phyloP scores from a whole-genome alignment of 108 stramenopile genomes.

The Stephanodiscus triporus region DNA sequence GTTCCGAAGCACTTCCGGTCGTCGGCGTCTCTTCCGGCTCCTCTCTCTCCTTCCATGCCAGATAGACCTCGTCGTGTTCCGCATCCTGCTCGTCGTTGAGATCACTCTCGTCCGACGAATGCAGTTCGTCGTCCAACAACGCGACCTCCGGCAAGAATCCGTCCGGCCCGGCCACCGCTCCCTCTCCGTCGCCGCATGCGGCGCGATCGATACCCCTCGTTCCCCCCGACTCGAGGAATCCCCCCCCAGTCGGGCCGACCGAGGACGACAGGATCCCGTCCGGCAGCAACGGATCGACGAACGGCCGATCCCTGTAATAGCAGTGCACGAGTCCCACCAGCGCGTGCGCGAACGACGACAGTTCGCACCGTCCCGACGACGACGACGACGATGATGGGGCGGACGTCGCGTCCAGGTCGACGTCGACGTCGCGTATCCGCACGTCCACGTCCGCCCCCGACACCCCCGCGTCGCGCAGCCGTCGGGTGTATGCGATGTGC shows the following conservation, averaged over 20 bases:
- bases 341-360: constrained; percentile 33
- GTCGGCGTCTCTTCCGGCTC: constrained; percentile 7
- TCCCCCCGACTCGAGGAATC: too few relatives aligned
- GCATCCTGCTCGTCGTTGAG: constrained; percentile 39
- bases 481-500: constrained; percentile 64
- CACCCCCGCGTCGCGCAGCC: constrained; percentile 68
- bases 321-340: constrained; percentile 52
- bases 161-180: constrained; percentile 35
- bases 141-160: constrained; percentile 20
- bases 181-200: constrained; percentile 7
- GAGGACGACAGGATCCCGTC: neutral
- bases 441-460: constrained; percentile 70
- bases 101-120: constrained; percentile 23
- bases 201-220: neutral
- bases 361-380: constrained; percentile 21
- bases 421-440: constrained; percentile 56
- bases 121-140: constrained; percentile 39
- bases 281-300: constrained; percentile 70
- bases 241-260: too few relatives aligned
- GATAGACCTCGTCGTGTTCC: constrained; percentile 32
- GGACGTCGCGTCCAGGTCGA: constrained; percentile 51
- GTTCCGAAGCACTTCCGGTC: neutral
- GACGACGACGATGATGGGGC: constrained; percentile 9
- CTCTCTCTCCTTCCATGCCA: constrained; percentile 39
- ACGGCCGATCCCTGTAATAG: constrained; percentile 70